phyloP scores from a whole-genome alignment of 140 eudicot genomes.

The Flaveria floridana region DNA sequence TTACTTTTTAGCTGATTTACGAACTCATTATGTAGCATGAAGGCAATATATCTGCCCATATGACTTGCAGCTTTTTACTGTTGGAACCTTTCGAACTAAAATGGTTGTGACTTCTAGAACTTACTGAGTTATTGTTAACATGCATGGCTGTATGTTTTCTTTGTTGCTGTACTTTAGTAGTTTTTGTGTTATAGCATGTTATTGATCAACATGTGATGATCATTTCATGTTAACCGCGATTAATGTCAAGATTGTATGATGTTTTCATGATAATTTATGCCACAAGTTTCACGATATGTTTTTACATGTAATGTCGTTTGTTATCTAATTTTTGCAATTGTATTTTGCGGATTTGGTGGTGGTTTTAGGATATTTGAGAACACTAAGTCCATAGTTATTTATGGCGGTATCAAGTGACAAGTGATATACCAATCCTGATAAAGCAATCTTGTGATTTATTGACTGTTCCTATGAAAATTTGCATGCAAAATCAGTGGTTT shows the following conservation, averaged over 20 bases:
- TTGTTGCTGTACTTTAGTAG: not conserved
- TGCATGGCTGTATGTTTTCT: not conserved
- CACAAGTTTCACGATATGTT: too few relatives aligned
- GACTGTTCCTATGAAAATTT: too few relatives aligned
- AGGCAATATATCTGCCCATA: not conserved
- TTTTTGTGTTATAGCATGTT: not conserved
- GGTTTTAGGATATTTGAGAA: not conserved
- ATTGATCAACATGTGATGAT: too few relatives aligned
- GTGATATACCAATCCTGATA: too few relatives aligned
- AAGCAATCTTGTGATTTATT: not conserved
- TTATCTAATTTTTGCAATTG: too few relatives aligned
- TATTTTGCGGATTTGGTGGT: not conserved
- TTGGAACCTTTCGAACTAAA: not conserved
- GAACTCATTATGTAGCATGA: not conserved
- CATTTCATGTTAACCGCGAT: too few relatives aligned
- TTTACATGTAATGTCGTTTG: too few relatives aligned
- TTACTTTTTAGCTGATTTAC: not conserved
- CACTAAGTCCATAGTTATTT: not conserved
- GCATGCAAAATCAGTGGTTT: too few relatives aligned
- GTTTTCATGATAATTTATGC: too few relatives aligned
- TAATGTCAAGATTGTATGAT: too few relatives aligned
- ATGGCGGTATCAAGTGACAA: too few relatives aligned
- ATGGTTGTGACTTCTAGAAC: not conserved
- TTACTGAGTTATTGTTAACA: not conserved
- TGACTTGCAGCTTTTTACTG: not conserved